Evolutionary conservation across 345 rosid genomes (phyloP).

Genomic region (Litchi chinensis): DNA sequence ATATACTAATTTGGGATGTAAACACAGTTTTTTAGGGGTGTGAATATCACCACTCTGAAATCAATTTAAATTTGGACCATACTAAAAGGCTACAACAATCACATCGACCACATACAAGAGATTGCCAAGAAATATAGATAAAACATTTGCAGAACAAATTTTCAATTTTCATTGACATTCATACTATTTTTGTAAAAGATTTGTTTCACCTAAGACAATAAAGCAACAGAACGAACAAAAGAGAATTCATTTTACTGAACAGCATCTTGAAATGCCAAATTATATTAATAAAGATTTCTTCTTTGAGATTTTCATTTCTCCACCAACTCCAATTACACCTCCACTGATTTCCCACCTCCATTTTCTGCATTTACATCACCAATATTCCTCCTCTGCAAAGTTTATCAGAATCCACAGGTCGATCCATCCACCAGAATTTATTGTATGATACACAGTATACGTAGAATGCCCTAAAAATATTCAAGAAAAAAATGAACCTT

Average conservation of each 20-base stretch:
- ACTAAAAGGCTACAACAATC: not conserved
- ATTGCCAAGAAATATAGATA: not conserved
- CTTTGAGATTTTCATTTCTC: not conserved
- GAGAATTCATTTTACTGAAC: not conserved
- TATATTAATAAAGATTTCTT: not conserved
- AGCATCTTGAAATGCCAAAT: not conserved
- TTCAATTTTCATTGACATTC: not conserved
- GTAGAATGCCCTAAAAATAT: not conserved
- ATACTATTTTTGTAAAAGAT: not conserved
- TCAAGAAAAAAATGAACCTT: not conserved
- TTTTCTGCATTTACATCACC: slow-evolving; percentile 8
- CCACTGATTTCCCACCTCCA: not conserved
- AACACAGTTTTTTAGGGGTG: no score
- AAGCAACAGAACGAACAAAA: not conserved
- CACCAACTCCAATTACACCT: not conserved
- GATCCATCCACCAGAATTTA: not conserved
- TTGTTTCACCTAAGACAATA: not conserved
- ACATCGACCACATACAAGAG: not conserved
- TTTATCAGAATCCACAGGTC: not conserved
- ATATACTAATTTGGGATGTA: no score
- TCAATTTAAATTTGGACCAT: not conserved
- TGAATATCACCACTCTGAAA: no score
- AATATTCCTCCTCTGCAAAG: not conserved
- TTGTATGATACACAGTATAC: not conserved
- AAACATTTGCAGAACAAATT: not conserved